phyloP scores from a whole-genome alignment of 2,329 filamentous ascomycete species.

The Bretziella fagacearum region DNA sequence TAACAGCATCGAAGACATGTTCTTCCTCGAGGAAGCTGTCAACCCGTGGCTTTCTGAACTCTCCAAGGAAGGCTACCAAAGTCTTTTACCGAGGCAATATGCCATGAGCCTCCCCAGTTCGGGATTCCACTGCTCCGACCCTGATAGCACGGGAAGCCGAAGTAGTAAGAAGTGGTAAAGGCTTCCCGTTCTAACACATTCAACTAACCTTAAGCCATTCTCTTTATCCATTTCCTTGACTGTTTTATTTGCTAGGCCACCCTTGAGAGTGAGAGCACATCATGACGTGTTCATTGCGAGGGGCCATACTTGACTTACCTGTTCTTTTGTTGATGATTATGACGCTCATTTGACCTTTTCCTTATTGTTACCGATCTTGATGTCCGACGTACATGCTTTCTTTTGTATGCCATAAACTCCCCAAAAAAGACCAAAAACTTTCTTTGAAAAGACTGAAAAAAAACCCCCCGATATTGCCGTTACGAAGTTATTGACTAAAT shows the following conservation, averaged over 20 bases:
- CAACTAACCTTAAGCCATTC: constrained; percentile 7
- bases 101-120: constrained; percentile 23
- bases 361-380: constrained; percentile 5
- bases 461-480: too few species aligned
- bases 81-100: constrained; percentile 26
- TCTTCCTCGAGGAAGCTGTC: constrained; percentile 25
- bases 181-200: background rate
- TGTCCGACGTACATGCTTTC: constrained; percentile 2
- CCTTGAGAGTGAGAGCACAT: background rate
- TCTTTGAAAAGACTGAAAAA: too few species aligned
- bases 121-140: constrained; percentile 29
- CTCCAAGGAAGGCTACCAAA: constrained; percentile 31
- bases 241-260: constrained; percentile 1
- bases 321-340: constrained; percentile 11
- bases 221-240: constrained; percentile 9
- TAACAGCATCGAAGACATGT: constrained; percentile 25
- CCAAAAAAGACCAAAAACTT: too few species aligned
- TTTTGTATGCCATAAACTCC: too few species aligned
- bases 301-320: constrained; percentile 13
- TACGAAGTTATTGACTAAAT: too few species aligned
- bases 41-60: constrained; percentile 31
- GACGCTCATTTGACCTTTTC: constrained; percentile 11
- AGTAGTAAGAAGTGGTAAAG: constrained; percentile 9
- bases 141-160: constrained; percentile 30
- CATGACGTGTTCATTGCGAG: background rate